phyloP scores from a whole-genome alignment of 805 yeast genomes.

The Metschnikowia corniflorae region DNA sequence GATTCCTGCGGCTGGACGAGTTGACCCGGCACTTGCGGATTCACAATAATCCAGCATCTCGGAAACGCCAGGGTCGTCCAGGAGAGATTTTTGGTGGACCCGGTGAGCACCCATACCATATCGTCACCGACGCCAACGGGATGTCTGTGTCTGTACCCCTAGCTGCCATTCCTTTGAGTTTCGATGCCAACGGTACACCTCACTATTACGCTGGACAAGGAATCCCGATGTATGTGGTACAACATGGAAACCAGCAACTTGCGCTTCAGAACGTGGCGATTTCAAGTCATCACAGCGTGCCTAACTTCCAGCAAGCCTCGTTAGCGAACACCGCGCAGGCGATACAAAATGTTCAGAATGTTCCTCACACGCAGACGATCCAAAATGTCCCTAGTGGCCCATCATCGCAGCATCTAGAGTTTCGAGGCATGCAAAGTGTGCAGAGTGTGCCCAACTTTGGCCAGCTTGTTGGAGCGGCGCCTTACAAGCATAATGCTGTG shows the following conservation, averaged over 20 bases:
- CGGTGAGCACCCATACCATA: constrained; percentile 1
- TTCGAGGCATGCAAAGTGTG: background rate
- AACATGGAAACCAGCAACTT: constrained; percentile 15
- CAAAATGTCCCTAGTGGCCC: constrained; percentile 1
- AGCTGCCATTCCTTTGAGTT: constrained; percentile 26
- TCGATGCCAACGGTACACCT: constrained; percentile 30
- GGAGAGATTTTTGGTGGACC: constrained; percentile 1
- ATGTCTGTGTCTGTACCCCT: constrained; percentile 6
- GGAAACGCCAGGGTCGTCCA: constrained; percentile 12
- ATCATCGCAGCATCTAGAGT: too few relatives aligned
- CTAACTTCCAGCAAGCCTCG: constrained; percentile 8
- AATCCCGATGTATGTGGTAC: constrained; percentile 37
- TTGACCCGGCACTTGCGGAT: constrained; percentile 81
- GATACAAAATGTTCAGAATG: background rate
- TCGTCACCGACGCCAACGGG: constrained; percentile 6
- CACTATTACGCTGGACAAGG: constrained; percentile 27
- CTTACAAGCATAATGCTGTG: background rate
- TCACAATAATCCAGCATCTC: constrained; percentile 54
- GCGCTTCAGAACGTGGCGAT: background rate
- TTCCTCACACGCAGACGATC: background rate
- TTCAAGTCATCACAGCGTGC: constrained; percentile 7
- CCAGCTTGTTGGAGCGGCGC: background rate
- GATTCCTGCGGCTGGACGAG: constrained; percentile 80
- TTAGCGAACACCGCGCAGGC: background rate
- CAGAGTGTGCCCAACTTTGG: constrained; percentile 9